Percentiles rank a stretch among this genome's conserved stretches.
Conservation (phyloP, 1,284 basidiomycete genomes). For the Fistulina hepatica region DNA sequence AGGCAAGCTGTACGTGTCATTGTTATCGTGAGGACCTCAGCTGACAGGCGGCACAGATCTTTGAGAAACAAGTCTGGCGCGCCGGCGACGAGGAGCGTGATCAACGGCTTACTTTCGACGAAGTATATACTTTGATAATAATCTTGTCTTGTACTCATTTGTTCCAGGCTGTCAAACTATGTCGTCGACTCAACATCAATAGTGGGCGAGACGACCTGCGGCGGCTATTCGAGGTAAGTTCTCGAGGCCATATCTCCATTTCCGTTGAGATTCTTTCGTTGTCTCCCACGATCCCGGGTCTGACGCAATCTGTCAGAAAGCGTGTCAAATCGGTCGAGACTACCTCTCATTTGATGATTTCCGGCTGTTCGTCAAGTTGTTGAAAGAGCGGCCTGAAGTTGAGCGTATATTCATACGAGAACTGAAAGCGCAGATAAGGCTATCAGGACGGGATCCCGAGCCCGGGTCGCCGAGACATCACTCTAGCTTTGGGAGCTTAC, state of each 20-base stretch:
- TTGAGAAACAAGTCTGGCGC: constrained; percentile 81
- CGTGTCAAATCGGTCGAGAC: constrained; percentile 53
- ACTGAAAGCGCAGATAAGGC: too few relatives aligned
- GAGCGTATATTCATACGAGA: too few relatives aligned
- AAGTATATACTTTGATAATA: too few relatives aligned
- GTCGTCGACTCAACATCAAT: constrained; percentile 66
- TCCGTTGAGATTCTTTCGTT: constrained; percentile 1
- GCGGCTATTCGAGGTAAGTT: constrained; percentile 53
- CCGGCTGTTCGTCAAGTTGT: constrained; percentile 72
- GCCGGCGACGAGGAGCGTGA: constrained; percentile 53
- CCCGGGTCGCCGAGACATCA: too few relatives aligned
- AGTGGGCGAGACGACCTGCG: constrained; percentile 51
- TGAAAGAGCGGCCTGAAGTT: constrained; percentile 79
- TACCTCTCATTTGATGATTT: constrained; percentile 81
- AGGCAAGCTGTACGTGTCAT: constrained; percentile 57
- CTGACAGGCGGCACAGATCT: too few relatives aligned
- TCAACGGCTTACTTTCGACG: constrained; percentile 59
- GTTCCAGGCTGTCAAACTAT: too few relatives aligned
- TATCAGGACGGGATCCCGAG: too few relatives aligned
- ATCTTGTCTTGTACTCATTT: too few relatives aligned
- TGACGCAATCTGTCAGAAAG: constrained; percentile 36
- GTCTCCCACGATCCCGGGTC: not conserved
- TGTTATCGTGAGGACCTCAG: too few relatives aligned
- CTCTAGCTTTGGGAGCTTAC: too few relatives aligned
- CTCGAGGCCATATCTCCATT: too few relatives aligned